A percentile compares a stretch with the other conserved stretches of the same genome.
These are phyloP conservation scores for Magnusiomyces fungicola DNA, from an alignment of 1,139 yeast species.

Conservation along the genomic window DNA sequence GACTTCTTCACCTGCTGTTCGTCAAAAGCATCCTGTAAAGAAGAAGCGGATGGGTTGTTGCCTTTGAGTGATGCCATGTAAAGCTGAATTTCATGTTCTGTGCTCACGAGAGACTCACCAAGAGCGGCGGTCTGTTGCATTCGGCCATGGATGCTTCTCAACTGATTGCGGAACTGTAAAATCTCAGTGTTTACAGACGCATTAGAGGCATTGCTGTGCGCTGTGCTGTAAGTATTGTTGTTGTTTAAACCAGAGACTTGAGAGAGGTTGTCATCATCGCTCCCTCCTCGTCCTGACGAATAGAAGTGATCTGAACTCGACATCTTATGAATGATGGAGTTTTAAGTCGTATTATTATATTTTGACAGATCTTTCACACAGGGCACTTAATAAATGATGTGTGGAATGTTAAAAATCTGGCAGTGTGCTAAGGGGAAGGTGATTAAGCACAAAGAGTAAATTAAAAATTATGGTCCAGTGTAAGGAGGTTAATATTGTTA, in stretches of 20 bases:
- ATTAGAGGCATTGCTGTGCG: neutral
- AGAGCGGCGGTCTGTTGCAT: slow-evolving; percentile 14
- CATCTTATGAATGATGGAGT: neutral
- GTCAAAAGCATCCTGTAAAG: slow-evolving; percentile 31
- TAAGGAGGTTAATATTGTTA: too few relatives aligned
- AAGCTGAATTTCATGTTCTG: slow-evolving; percentile 15
- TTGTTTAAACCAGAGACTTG: neutral
- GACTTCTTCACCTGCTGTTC: slow-evolving; percentile 47
- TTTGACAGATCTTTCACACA: too few relatives aligned
- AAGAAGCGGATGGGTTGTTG: neutral
- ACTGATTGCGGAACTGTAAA: slow-evolving; percentile 9
- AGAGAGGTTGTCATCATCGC: neutral
- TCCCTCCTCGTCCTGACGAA: neutral
- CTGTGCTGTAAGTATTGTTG: neutral
- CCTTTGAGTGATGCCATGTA: slow-evolving; percentile 10
- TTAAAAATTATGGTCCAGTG: too few relatives aligned
- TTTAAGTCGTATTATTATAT: too few relatives aligned
- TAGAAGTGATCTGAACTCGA: neutral
- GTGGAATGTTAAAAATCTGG: neutral
- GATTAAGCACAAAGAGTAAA: too few relatives aligned
- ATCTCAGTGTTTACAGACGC: neutral
- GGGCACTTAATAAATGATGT: too few relatives aligned
- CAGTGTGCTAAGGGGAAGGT: neutral
- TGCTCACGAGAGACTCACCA: slow-evolving; percentile 14
- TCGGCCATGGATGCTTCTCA: slow-evolving; percentile 11